Evolutionary conservation across 768 basidiomycete genomes (phyloP).

Genomic region (Mycena vulgaris): DNA sequence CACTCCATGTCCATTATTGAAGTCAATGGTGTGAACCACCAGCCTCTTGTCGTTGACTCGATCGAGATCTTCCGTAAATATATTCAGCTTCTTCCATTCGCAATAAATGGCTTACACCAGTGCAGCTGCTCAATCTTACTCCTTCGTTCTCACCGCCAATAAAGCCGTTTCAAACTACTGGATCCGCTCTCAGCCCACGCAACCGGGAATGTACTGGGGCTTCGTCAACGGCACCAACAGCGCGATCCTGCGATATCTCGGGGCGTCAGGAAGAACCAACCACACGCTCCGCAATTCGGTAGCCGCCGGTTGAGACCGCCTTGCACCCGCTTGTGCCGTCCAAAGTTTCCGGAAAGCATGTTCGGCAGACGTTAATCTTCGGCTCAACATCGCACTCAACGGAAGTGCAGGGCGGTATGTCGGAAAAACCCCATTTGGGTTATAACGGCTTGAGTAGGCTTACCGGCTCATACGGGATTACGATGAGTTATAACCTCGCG

Average conservation of each 20-base stretch:
- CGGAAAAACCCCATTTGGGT: no score
- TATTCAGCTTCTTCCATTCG: conserved; percentile 29
- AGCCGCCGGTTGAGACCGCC: no score
- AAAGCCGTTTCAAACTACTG: no score
- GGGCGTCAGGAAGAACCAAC: conserved; percentile 17
- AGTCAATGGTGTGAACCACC: conserved; percentile 54
- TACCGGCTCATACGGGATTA: no score
- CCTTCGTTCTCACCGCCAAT: no score
- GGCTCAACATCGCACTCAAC: not conserved
- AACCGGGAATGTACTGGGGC: no score
- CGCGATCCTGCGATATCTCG: conserved; percentile 30
- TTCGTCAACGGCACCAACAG: conserved; percentile 20
- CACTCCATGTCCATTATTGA: conserved; percentile 49
- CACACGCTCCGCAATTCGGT: not conserved
- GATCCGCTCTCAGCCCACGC: no score
- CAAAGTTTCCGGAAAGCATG: conserved; percentile 47
- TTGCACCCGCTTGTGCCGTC: conserved; percentile 46
- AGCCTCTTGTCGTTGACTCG: conserved; percentile 55
- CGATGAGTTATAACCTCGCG: no score
- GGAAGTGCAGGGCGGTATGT: not conserved
- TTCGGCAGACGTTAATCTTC: conserved; percentile 43
- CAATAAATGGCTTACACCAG: no score
- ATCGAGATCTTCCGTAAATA: conserved; percentile 52
- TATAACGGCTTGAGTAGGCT: no score
- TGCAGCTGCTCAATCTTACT: no score